phyloP scores from a whole-genome alignment of 1,284 basidiomycete genomes.

The Apiotrichum sp. region DNA sequence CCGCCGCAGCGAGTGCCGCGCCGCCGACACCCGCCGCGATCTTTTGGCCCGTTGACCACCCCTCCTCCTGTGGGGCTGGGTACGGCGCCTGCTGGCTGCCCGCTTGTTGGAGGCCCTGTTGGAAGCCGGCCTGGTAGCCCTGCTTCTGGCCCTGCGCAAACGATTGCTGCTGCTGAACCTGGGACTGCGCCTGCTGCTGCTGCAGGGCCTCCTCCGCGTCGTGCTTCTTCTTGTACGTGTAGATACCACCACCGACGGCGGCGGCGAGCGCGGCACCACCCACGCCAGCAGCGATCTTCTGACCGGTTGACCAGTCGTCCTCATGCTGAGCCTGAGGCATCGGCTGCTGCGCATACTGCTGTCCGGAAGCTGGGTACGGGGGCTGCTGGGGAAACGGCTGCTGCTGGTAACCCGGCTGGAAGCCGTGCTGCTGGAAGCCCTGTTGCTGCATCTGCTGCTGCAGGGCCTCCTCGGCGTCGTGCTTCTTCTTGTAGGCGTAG shows the following conservation, averaged over 20 bases:
- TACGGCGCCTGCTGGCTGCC: too few species aligned
- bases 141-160: too few species aligned
- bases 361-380: too few species aligned
- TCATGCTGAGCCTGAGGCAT: too few species aligned
- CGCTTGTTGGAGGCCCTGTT: too few species aligned
- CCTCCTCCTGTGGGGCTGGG: not conserved
- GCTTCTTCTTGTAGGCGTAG: conserved; percentile 13
- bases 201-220: not conserved
- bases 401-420: not conserved
- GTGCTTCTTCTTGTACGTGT: conserved; percentile 12
- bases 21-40: not conserved
- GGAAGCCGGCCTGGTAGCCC: not conserved
- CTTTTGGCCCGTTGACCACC: not conserved
- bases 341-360: too few species aligned
- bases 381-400: too few species aligned
- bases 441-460: not conserved
- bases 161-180: too few species aligned
- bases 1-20: conserved; percentile 1
- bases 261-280: conserved; percentile 1
- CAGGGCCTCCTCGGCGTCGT: not conserved
- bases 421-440: not conserved
- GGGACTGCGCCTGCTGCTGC: not conserved
- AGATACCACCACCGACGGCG: conserved; percentile 1
- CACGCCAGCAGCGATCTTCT: not conserved
- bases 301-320: too few species aligned